Evolutionary conservation across 345 rosid species (phyloP), one percentile per base, ranked within the genome.

Genomic region (Citropsis articulata): DNA sequence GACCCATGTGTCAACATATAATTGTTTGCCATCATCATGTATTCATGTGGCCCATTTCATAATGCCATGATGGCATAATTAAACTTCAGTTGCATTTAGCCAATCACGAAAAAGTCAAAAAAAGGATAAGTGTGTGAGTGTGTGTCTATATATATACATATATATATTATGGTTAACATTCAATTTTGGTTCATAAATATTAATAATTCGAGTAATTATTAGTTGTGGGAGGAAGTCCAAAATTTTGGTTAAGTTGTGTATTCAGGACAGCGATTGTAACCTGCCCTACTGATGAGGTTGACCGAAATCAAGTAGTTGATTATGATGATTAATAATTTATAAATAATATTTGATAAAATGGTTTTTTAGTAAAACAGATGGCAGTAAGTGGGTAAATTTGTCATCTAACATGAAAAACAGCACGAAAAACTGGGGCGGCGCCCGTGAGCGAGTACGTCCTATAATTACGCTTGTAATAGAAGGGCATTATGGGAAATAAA

Each of bases 331-430:
- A 36, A 4, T 25, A 12, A 13, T 10, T 13, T 3, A 13, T 12
- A 16, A 13, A 25, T 5, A 45, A 3, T 45, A 45, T 45, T 9
- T 63, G 14, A 24, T 25, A 0, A 71, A 62, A 56, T 73, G 33
- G 71, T 18, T 19, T 74, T 55, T 38, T 36, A 57, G 78, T 78
- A 61, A 78, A 63, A 69, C 75, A 38, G 33, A 72, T 62, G 62
- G 84, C 75, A 28, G 75, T 45, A 24, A 53, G 81, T 59, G 84
- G 77, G 78, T 62, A 80, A 64, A 31, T 64, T 63, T 70, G 79
- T 80, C 76, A 53, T 1, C 76, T 38, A 48, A 9, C 10, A 5
- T 35, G 71, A 22, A 66, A 66, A 35, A 21, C 16, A 36, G 71
- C 57, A 22, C 1, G 22, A 50, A 22, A 50, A 18, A 53, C 57